Evolutionary conservation across 345 rosid species (phyloP).

Genomic region (Salix purpurea): DNA sequence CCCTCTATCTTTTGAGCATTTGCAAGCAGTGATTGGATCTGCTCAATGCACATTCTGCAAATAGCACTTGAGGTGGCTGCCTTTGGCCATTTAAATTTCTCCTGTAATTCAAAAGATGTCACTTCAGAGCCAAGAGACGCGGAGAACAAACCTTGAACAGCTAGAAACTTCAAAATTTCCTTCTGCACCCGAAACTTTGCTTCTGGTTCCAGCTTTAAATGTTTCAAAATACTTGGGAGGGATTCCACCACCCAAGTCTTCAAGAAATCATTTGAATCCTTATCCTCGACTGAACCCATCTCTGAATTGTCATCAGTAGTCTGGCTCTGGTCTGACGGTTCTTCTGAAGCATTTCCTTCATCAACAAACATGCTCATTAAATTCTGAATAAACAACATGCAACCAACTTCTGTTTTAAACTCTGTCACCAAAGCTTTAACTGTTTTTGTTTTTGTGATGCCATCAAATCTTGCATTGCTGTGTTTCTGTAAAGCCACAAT

Average conservation of each 20-base stretch:
- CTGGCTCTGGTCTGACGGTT: conserved; percentile 98
- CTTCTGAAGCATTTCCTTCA: conserved; percentile 65
- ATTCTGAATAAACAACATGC: conserved; percentile 72
- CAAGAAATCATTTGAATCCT: conserved; percentile 64
- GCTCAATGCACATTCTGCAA: conserved; percentile 87
- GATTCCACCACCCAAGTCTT: conserved; percentile 91
- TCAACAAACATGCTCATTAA: conserved; percentile 78
- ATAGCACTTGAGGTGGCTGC: conserved; percentile 62
- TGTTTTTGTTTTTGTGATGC: conserved; percentile 62
- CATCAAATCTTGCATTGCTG: conserved; percentile 85
- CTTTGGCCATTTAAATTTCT: conserved; percentile 96
- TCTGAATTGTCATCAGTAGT: conserved; percentile 98
- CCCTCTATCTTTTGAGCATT: conserved; percentile 68
- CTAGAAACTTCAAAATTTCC: conserved; percentile 82
- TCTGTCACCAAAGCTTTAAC: conserved; percentile 72
- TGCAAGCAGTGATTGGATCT: conserved; percentile 74
- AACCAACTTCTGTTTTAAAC: conserved; percentile 76
- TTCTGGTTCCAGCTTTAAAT: conserved; percentile 63
- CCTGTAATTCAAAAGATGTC: conserved; percentile 92
- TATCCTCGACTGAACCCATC: conserved; percentile 74
- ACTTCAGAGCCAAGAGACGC: conserved; percentile 94
- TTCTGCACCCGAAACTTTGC: conserved; percentile 69
- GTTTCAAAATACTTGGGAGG: conserved; percentile 66
- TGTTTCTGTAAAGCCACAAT: conserved; percentile 81
- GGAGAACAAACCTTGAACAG: conserved; percentile 89